A percentile compares a stretch with the other conserved stretches of the same genome.
phyloP scores from a whole-genome alignment of 805 yeast genomes.

The Candida golubevii region DNA sequence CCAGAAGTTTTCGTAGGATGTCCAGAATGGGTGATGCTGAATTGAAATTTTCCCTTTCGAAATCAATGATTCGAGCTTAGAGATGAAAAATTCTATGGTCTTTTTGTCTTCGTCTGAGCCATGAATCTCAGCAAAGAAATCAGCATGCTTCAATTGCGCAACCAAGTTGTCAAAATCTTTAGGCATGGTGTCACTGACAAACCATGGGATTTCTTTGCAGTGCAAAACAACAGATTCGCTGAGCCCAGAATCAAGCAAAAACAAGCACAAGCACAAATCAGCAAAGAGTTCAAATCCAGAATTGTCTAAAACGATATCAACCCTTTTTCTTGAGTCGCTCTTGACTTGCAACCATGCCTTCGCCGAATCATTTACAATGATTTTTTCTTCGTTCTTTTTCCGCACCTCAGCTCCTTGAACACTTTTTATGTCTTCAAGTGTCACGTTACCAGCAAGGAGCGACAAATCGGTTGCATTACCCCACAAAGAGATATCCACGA shows the following conservation, averaged over 20 bases:
- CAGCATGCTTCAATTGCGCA: slow-evolving; percentile 48
- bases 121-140: slow-evolving; percentile 45
- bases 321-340: slow-evolving; percentile 38
- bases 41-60: slow-evolving; percentile 20
- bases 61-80: slow-evolving; percentile 20
- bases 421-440: slow-evolving; percentile 79
- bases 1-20: slow-evolving; percentile 74
- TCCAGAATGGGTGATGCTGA: slow-evolving; percentile 77
- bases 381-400: slow-evolving; percentile 72
- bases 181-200: slow-evolving; percentile 92
- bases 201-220: slow-evolving; percentile 92
- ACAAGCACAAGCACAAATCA: slow-evolving; percentile 51
- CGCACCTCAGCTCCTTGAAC: slow-evolving; percentile 89
- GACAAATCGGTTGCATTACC: slow-evolving; percentile 98
- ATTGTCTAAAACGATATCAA: slow-evolving; percentile 86
- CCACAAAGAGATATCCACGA: slow-evolving; percentile 88
- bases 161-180: slow-evolving; percentile 66
- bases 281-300: slow-evolving; percentile 94
- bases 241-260: slow-evolving; percentile 59
- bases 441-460: slow-evolving; percentile 76
- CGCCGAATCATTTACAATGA: slow-evolving; percentile 70
- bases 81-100: slow-evolving; percentile 21
- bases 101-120: slow-evolving; percentile 16
- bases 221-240: slow-evolving; percentile 68
- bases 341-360: slow-evolving; percentile 56